Percentiles rank a stretch among this genome's conserved stretches.
These are phyloP conservation scores for Cydonia oblonga DNA, from an alignment of 331 rosid species.

Conservation along the genomic window DNA sequence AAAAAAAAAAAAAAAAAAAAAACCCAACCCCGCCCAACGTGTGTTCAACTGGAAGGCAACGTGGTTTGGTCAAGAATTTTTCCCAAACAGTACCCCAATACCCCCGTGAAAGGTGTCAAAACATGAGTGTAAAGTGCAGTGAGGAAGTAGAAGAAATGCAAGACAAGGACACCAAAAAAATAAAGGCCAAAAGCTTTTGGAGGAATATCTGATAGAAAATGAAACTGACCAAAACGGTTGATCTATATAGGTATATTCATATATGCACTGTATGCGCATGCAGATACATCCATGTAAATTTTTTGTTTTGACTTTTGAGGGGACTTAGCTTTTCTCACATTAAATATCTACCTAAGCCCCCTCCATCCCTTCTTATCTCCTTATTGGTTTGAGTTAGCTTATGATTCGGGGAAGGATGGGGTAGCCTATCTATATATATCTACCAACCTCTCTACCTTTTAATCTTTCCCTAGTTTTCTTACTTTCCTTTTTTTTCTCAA, in stretches of 20 bases:
- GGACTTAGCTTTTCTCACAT: neutral
- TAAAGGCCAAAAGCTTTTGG: neutral
- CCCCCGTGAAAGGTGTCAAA: neutral
- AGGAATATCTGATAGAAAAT: neutral
- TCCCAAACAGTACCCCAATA: too few species aligned
- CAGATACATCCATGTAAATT: neutral
- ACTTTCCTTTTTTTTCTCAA: neutral
- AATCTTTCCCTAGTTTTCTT: neutral
- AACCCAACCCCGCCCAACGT: too few species aligned
- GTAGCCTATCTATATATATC: slow-evolving; percentile 45
- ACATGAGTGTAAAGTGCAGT: neutral
- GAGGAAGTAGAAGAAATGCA: neutral
- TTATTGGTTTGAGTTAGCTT: slow-evolving; percentile 44
- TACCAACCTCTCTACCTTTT: slow-evolving; percentile 11
- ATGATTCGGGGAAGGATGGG: slow-evolving; percentile 23
- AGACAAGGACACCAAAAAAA: neutral
- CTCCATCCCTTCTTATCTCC: neutral
- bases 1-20: too few species aligned
- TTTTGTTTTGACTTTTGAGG: neutral
- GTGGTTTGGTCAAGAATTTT: too few species aligned
- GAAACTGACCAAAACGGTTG: neutral
- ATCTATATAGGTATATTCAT: neutral
- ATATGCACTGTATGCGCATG: neutral
- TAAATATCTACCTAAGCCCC: neutral
- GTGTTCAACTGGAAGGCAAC: too few species aligned